A percentile compares a stretch with the other conserved stretches of the same genome.
phyloP scores from a whole-genome alignment of 2,329 filamentous ascomycete species.

The Dactylellina drechsleri region DNA sequence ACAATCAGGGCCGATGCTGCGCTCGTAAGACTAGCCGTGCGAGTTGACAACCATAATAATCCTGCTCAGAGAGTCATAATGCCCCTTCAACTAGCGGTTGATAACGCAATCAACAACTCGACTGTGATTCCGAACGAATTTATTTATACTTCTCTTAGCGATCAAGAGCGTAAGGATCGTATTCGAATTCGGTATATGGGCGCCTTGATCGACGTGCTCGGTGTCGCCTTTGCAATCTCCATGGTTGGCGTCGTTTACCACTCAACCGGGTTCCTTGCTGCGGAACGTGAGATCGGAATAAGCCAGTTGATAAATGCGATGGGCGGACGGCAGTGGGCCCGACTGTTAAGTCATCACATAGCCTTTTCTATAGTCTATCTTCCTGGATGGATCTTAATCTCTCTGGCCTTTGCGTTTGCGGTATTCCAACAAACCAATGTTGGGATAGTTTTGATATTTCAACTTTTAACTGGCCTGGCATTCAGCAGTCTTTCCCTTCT shows the following conservation, averaged over 20 bases:
- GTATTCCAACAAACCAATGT: slow-evolving; percentile 74
- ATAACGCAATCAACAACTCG: slow-evolving; percentile 73
- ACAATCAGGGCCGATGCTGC: slow-evolving; percentile 80
- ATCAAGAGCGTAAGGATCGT: slow-evolving; percentile 72
- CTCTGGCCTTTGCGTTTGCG: slow-evolving; percentile 70
- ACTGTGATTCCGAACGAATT: slow-evolving; percentile 70
- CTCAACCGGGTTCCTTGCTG: slow-evolving; percentile 83
- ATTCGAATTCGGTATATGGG: slow-evolving; percentile 69
- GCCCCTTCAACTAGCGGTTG: slow-evolving; percentile 81
- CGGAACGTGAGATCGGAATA: slow-evolving; percentile 86
- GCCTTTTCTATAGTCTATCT: slow-evolving; percentile 82
- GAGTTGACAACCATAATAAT: slow-evolving; percentile 72
- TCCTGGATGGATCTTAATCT: slow-evolving; percentile 83
- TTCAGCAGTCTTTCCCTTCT: slow-evolving; percentile 83
- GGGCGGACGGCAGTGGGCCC: slow-evolving; percentile 79
- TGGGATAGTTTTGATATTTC: slow-evolving; percentile 76
- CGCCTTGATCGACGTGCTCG: slow-evolving; percentile 78
- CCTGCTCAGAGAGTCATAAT: slow-evolving; percentile 78
- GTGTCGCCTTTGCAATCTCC: slow-evolving; percentile 79
- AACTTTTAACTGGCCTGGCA: slow-evolving; percentile 79
- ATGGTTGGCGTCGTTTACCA: slow-evolving; percentile 87
- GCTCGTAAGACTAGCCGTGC: slow-evolving; percentile 61
- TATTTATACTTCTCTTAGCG: slow-evolving; percentile 77
- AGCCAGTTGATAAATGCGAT: slow-evolving; percentile 89
- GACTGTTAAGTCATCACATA: slow-evolving; percentile 81